Base-by-base conservation (phyloP, 768 basidiomycete species). In the Tricholoma furcatifolium region DNA sequence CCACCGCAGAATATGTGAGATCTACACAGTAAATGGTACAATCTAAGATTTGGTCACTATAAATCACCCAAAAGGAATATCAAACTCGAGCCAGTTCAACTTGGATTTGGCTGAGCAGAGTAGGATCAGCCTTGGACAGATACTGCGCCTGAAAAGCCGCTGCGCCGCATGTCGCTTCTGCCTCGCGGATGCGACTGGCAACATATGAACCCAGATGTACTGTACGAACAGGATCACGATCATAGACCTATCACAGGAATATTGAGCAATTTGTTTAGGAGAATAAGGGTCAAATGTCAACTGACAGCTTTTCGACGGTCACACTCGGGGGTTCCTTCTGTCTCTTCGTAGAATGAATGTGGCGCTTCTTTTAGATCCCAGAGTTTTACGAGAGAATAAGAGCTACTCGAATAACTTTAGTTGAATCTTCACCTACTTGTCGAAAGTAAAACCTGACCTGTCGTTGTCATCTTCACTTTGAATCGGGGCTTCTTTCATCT, bases 311-410 rank as follows among this genome's bases (percentile, higher is more conserved):
- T 82, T 39, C 91, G 82, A 30, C 93, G 87, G n/a, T 76, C 70
- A 58, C 86, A 86, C 66, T 95, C 93, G 6, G 82, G 73, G 1
- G 88, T 91, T 7, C 79, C 85, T 65, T 88, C 78, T 9, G 80
- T 80, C n/a, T 77, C 78, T 35, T 79, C 76, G 61, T 80, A 89
- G 61, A 81, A 86, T 2, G 78, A 72, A 7, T 67, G 60, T 11
- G 86, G 84, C 2, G 85, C 76, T 48, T 74, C 77, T 51, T 84
- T 71, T 3, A 82, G 66, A 57, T 91, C 89, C 92, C 91, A 93
- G 60, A 79, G 86, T 17, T 84, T 73, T 20, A 74, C 71, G 8
- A 90, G 71, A 39, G 70, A 74, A 31, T 72, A 76, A 40, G 67
- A 60, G 40, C 46, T 38, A 17, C 63, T 58, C n/a, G 57, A 60